Base-by-base conservation (phyloP, 768 basidiomycete genomes). In the Clitopilus hobsonii region DNA sequence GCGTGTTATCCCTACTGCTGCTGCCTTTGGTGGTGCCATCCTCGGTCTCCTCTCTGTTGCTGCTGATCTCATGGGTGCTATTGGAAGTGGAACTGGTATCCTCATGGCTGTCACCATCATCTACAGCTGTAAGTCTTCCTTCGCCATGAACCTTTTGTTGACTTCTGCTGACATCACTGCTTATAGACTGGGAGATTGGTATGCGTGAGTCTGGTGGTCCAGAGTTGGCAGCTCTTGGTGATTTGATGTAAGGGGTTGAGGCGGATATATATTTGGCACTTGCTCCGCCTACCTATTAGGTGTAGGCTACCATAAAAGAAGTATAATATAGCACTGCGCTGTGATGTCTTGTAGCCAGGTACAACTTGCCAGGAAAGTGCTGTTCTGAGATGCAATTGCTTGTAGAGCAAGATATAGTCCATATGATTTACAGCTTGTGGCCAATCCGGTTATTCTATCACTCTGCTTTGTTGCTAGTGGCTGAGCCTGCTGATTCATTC, bases 61-160 rank as follows among this genome's bases (percentile, higher is more conserved):
- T 10, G 95, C 97, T 2, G 96, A 99, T 67, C 72, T 99, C 58
- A 88, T 95, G 79, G 97, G 97, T 53, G 97, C 96, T 2, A 89
- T 98, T 56, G 95, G 95, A 10, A 93, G 90, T 63, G 94, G 94
- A 48, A 95, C 92, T 5, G 92, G 93, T 80, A 97, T 97, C 66
- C 77, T 98, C 60, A 95, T 98, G 93, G 94, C 94, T 27, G 94
- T 96, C 51, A 97, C 96, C 22, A 98, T 94, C 67, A 97, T 98
- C 71, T 97, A 97, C 71, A 89, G 91, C 71, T 93, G 86, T 87
- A 67, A 66, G 85, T 82, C 27, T 6, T 51, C 38, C n/a, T n/a
- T n/a, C n/a, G n/a, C n/a, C n/a, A n/a, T n/a, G n/a, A n/a, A n/a
- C n/a, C n/a, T n/a, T n/a, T n/a, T n/a, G n/a, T n/a, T n/a, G n/a